Conservation (phyloP, 768 basidiomycete genomes). For the Zangia roseola region DNA sequence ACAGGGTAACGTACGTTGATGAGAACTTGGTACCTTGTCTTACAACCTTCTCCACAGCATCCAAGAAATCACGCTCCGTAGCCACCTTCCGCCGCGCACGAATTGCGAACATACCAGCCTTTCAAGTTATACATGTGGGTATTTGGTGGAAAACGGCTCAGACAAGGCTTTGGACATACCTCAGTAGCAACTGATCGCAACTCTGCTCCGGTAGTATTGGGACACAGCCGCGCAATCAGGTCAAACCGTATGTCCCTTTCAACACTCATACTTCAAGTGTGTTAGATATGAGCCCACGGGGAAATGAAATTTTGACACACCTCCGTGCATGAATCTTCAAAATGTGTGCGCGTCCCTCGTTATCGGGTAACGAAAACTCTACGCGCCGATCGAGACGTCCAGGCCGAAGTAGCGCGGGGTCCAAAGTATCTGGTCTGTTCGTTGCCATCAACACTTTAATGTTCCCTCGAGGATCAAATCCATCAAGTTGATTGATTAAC, state of each 20-base stretch:
- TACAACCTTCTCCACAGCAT: constrained; percentile 98
- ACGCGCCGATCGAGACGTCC: constrained; percentile 97
- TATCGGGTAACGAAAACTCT: constrained; percentile 93
- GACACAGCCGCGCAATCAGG: constrained; percentile 93
- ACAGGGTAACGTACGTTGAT: constrained; percentile 67
- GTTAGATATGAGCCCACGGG: not conserved
- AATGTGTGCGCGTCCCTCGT: constrained; percentile 95
- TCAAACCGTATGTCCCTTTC: constrained; percentile 97
- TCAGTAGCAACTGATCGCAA: constrained; percentile 96
- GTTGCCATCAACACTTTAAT: constrained; percentile 99
- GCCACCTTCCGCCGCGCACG: constrained; percentile 95
- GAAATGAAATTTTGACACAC: constrained; percentile 38
- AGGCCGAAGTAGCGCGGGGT: constrained; percentile 93
- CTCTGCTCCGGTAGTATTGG: constrained; percentile 99
- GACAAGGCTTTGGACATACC: constrained; percentile 39
- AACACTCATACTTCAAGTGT: constrained; percentile 79
- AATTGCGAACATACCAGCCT: constrained; percentile 99
- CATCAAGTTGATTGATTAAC: constrained; percentile 97
- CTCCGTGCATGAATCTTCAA: constrained; percentile 95
- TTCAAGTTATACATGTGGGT: constrained; percentile 69
- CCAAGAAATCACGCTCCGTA: constrained; percentile 95
- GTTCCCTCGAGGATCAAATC: constrained; percentile 98
- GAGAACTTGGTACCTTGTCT: constrained; percentile 98
- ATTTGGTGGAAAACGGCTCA: constrained; percentile 42
- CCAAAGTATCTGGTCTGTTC: constrained; percentile 97